Evolutionary conservation across 73 alveolate species (phyloP).

Genomic region (Paramecium pentaurelia): DNA sequence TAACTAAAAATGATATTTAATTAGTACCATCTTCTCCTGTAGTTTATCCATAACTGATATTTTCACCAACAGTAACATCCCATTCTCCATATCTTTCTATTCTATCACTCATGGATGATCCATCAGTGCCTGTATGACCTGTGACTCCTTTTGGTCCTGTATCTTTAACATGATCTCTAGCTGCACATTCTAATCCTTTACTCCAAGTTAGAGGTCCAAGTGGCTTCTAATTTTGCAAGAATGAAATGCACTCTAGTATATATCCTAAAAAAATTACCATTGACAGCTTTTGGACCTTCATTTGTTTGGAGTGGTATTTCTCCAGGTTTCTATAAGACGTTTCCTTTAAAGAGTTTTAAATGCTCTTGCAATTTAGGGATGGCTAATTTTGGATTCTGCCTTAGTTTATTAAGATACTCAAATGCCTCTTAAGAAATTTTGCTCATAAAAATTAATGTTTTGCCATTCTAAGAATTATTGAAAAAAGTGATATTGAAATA

Average conservation of each 20-base stretch:
- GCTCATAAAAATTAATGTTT: neutral
- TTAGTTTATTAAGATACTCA: slow-evolving; percentile 34
- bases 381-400: slow-evolving; percentile 13
- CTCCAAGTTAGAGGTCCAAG: slow-evolving; percentile 67
- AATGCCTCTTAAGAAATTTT: slow-evolving; percentile 42
- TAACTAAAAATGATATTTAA: slow-evolving; percentile 19
- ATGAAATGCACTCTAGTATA: slow-evolving; percentile 65
- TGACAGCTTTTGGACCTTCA: neutral
- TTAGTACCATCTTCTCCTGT: slow-evolving; percentile 67
- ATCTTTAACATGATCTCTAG: slow-evolving; percentile 84
- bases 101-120: slow-evolving; percentile 69
- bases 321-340: slow-evolving; percentile 56
- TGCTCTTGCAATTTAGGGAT: slow-evolving; percentile 30
- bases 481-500: neutral
- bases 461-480: neutral
- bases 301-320: neutral
- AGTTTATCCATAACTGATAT: slow-evolving; percentile 61
- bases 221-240: slow-evolving; percentile 70
- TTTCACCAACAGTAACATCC: slow-evolving; percentile 70
- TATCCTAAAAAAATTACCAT: neutral
- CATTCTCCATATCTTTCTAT: slow-evolving; percentile 63
- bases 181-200: slow-evolving; percentile 74
- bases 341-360: slow-evolving; percentile 38
- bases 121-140: slow-evolving; percentile 80
- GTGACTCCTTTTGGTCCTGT: slow-evolving; percentile 65